phyloP scores from a whole-genome alignment of 2,329 filamentous ascomycete genomes.

The Xylariaceae sp. region DNA sequence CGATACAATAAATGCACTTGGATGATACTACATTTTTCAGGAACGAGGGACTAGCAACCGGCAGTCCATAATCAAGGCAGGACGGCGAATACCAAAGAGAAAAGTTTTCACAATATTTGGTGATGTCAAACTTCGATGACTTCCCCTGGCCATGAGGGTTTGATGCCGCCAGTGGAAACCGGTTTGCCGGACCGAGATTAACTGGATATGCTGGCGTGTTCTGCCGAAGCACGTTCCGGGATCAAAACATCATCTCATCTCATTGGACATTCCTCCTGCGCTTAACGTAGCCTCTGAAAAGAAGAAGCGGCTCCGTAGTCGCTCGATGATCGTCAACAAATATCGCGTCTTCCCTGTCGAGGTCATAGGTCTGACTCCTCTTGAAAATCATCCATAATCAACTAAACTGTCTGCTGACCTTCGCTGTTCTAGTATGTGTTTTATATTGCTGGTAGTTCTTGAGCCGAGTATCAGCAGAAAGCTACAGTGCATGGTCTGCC shows the following conservation, averaged over 20 bases:
- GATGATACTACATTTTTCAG: conserved; percentile 40
- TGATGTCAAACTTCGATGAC: conserved; percentile 40
- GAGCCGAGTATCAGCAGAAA: conserved; percentile 74
- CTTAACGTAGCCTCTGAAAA: conserved; percentile 50
- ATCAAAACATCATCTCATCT: conserved; percentile 61
- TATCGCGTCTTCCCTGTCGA: conserved; percentile 80
- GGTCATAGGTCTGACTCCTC: conserved; percentile 62
- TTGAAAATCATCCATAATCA: not conserved
- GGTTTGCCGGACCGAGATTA: conserved; percentile 37
- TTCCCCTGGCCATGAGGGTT: conserved; percentile 35
- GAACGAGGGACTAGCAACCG: conserved; percentile 41
- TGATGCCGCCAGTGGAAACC: conserved; percentile 42
- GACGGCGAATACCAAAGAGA: conserved; percentile 45
- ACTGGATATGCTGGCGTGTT: conserved; percentile 44
- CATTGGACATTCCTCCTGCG: conserved; percentile 35
- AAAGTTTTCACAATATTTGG: conserved; percentile 44
- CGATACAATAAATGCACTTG: conserved; percentile 45
- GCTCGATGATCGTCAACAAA: conserved; percentile 79
- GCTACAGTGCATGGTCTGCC: conserved; percentile 83
- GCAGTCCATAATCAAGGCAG: conserved; percentile 43
- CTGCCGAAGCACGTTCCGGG: conserved; percentile 53
- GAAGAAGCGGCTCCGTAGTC: conserved; percentile 61
- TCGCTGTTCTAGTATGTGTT: conserved; percentile 64
- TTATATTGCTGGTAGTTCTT: conserved; percentile 86
- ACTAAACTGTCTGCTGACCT: not conserved